Evolutionary conservation across 2,329 filamentous ascomycete species (phyloP).

Genomic region (Exophiala viscosa): DNA sequence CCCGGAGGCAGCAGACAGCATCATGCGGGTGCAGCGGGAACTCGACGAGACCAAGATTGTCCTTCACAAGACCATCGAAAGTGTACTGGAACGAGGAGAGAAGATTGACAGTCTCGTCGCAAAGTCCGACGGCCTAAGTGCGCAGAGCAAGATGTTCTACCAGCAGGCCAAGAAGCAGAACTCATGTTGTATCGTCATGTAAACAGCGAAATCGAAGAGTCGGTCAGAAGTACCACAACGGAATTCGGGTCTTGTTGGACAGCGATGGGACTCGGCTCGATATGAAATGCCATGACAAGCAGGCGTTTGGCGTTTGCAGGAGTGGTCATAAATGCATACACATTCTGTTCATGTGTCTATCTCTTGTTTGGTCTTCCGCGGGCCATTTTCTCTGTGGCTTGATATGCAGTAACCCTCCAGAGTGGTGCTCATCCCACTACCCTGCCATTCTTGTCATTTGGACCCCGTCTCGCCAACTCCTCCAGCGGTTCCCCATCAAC

Average conservation of each 20-base stretch:
- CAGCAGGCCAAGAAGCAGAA: slow-evolving; percentile 64
- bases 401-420: too few relatives aligned
- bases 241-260: neutral
- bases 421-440: neutral
- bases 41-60: slow-evolving; percentile 97
- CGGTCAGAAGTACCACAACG: neutral
- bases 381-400: too few relatives aligned
- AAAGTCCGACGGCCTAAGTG: slow-evolving; percentile 87
- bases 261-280: too few relatives aligned
- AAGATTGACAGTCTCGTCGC: slow-evolving; percentile 92
- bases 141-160: slow-evolving; percentile 97
- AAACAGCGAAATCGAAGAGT: slow-evolving; percentile 4
- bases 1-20: slow-evolving; percentile 70
- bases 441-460: neutral
- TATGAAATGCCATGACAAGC: neutral
- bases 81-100: slow-evolving; percentile 71
- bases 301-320: slow-evolving; percentile 2
- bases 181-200: slow-evolving; percentile 58
- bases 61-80: slow-evolving; percentile 91
- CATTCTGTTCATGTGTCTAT: neutral
- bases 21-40: slow-evolving; percentile 94
- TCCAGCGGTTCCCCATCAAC: slow-evolving; percentile 44
- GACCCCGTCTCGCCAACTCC: slow-evolving; percentile 33
- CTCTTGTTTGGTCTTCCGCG: neutral
- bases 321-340: neutral